Percentiles rank a stretch among this genome's conserved stretches.
These are phyloP conservation scores for Mycogone perniciosa DNA, from an alignment of 2,329 filamentous ascomycete species.

Conservation along the genomic window DNA sequence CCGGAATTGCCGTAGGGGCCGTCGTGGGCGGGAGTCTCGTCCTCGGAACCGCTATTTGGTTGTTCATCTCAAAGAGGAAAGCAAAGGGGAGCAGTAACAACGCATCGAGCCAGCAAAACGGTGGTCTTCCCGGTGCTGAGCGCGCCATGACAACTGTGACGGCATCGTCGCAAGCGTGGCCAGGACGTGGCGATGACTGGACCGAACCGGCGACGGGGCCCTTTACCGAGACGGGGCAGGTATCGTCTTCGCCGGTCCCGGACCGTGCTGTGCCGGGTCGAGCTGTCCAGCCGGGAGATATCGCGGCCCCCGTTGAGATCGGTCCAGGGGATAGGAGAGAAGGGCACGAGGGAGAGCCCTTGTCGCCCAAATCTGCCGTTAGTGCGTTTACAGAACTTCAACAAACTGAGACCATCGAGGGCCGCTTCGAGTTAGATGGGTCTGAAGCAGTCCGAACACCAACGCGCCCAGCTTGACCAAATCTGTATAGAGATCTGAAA, in stretches of 20 bases:
- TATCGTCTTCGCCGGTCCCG: slow-evolving; percentile 26
- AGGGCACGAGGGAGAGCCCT: slow-evolving; percentile 7
- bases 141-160: slow-evolving; percentile 11
- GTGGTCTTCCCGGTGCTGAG: slow-evolving; percentile 13
- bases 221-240: slow-evolving; percentile 34
- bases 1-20: slow-evolving; percentile 50
- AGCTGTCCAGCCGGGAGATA: slow-evolving; percentile 27
- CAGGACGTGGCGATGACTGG: slow-evolving; percentile 28
- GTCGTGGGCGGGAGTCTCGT: slow-evolving; percentile 37
- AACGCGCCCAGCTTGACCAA: not conserved
- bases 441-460: slow-evolving; percentile 19
- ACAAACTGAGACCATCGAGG: slow-evolving; percentile 24
- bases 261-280: slow-evolving; percentile 33
- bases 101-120: slow-evolving; percentile 3
- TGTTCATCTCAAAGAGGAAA: slow-evolving; percentile 39
- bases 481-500: not conserved
- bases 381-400: slow-evolving; percentile 12
- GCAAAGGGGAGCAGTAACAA: slow-evolving; percentile 8
- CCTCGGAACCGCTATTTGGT: slow-evolving; percentile 40
- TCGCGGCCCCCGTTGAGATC: slow-evolving; percentile 47
- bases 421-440: slow-evolving; percentile 41
- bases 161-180: slow-evolving; percentile 7
- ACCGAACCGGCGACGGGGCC: slow-evolving; percentile 39
- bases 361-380: slow-evolving; percentile 17
- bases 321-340: slow-evolving; percentile 27